A percentile compares a stretch with the other conserved stretches of the same genome.
phyloP scores from a whole-genome alignment of 129 eudicot species.

The Chrysanthemum makinoi region DNA sequence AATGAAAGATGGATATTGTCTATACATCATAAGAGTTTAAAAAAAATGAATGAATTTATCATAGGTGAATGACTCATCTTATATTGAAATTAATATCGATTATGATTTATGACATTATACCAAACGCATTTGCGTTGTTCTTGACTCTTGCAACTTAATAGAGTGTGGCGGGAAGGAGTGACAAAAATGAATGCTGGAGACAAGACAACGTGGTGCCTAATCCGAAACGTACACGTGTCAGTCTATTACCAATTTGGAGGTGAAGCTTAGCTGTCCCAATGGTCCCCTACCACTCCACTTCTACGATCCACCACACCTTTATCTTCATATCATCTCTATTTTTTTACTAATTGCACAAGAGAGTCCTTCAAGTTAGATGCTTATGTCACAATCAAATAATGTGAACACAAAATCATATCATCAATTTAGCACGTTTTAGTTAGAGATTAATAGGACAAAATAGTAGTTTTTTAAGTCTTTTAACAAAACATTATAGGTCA shows the following conservation, averaged over 20 bases:
- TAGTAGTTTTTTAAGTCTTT: too few species aligned
- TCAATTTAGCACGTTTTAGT: neutral
- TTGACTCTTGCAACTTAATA: too few species aligned
- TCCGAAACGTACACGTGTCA: slow-evolving; percentile 36
- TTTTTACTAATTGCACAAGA: neutral
- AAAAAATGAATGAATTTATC: too few species aligned
- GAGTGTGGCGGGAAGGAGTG: slow-evolving; percentile 20
- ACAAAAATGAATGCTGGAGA: slow-evolving; percentile 23
- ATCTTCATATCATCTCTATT: slow-evolving; percentile 5
- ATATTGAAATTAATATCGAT: too few species aligned
- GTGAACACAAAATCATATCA: too few species aligned
- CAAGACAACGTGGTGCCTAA: slow-evolving; percentile 27
- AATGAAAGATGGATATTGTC: too few species aligned
- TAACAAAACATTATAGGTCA: too few species aligned
- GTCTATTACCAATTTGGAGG: slow-evolving; percentile 25
- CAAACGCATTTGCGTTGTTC: too few species aligned
- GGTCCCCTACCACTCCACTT: slow-evolving; percentile 12
- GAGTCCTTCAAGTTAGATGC: slow-evolving; percentile 2
- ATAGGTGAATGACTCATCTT: too few species aligned
- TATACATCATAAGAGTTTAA: too few species aligned
- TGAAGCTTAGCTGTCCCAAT: slow-evolving; percentile 35
- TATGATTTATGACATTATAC: too few species aligned
- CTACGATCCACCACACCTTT: slow-evolving; percentile 24
- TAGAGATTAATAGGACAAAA: too few species aligned
- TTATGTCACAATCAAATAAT: neutral